phyloP scores from a whole-genome alignment of 768 basidiomycete species.

The Dendrothele bispora region DNA sequence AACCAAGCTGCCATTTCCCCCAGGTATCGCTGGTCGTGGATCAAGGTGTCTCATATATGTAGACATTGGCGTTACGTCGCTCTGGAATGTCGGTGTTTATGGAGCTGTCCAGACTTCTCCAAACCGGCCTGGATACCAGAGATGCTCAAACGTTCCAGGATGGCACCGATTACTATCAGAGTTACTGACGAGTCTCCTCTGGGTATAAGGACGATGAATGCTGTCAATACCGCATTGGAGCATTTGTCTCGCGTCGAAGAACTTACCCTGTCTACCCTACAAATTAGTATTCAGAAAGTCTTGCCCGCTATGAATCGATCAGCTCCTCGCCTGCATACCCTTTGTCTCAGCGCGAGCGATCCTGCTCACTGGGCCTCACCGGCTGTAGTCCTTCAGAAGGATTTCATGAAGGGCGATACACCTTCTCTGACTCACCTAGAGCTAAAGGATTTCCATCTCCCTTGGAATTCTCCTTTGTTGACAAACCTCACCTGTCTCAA shows the following conservation, averaged over 20 bases:
- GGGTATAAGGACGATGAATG: conserved; percentile 24
- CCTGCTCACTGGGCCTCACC: conserved; percentile 15
- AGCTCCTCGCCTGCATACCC: conserved; percentile 32
- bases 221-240: conserved; percentile 28
- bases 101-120: conserved; percentile 35
- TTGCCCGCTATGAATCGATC: conserved; percentile 19
- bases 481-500: conserved; percentile 35
- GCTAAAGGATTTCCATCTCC: conserved; percentile 31
- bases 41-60: conserved; percentile 38
- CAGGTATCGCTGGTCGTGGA: conserved; percentile 34
- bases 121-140: conserved; percentile 37
- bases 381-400: conserved; percentile 23
- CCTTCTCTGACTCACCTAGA: conserved; percentile 35
- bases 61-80: conserved; percentile 46
- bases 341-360: conserved; percentile 22
- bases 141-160: conserved; percentile 46
- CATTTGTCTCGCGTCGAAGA: conserved; percentile 33
- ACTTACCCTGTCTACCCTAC: conserved; percentile 27
- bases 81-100: conserved; percentile 38
- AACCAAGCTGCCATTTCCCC: conserved; percentile 25
- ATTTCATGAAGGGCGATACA: conserved; percentile 29
- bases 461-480: conserved; percentile 36
- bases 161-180: conserved; percentile 31
- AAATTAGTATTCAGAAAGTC: conserved; percentile 24
- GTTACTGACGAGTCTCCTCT: conserved; percentile 20